A percentile compares a stretch with the other conserved stretches of the same genome.
Conservation (phyloP, 2,329 filamentous ascomycete species). For the Nigrospora oryzae region DNA sequence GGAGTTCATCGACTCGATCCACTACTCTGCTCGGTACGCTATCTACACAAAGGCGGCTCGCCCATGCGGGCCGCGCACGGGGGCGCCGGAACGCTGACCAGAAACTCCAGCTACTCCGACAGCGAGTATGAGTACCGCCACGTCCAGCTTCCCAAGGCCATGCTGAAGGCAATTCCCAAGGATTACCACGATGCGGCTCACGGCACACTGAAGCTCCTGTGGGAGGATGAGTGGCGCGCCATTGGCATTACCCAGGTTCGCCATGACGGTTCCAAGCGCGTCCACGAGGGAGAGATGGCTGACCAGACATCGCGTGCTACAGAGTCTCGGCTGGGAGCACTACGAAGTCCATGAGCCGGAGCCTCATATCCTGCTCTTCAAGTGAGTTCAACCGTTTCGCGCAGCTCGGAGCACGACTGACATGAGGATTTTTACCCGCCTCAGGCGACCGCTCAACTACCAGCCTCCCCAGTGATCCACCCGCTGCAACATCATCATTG, state of each 20-base stretch:
- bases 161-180: slow-evolving; percentile 94
- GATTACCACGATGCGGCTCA: slow-evolving; percentile 86
- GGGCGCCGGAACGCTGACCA: neutral
- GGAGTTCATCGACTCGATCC: slow-evolving; percentile 87
- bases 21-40: slow-evolving; percentile 82
- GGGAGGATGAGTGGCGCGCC: slow-evolving; percentile 98
- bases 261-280: neutral
- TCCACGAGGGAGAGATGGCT: no score
- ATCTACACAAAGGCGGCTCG: neutral
- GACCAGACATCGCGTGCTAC: slow-evolving; percentile 4
- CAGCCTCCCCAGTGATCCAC: slow-evolving; percentile 54
- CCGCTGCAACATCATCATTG: neutral
- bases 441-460: slow-evolving; percentile 76
- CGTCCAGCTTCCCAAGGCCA: slow-evolving; percentile 93
- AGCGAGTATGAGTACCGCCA: slow-evolving; percentile 93
- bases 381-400: slow-evolving; percentile 51
- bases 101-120: slow-evolving; percentile 70
- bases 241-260: slow-evolving; percentile 92
- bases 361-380: slow-evolving; percentile 96
- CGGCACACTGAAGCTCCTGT: slow-evolving; percentile 89
- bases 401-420: neutral
- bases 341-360: slow-evolving; percentile 99
- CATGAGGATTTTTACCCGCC: neutral
- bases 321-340: slow-evolving; percentile 99
- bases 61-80: no score